Evolutionary conservation across 2,329 filamentous ascomycete species (phyloP).

Genomic region (Fusarium graminum): DNA sequence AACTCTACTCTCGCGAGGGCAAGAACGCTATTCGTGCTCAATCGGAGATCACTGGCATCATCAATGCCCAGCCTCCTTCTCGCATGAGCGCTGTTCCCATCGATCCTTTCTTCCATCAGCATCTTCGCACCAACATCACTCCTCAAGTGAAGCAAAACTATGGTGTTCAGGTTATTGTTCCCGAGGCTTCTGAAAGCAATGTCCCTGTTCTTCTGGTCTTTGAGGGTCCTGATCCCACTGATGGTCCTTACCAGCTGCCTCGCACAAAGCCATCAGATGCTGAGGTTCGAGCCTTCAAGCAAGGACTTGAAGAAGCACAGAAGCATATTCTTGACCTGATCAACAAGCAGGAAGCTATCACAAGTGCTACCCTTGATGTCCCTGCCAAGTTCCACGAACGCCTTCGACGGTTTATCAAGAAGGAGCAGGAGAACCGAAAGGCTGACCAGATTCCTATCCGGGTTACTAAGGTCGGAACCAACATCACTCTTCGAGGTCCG

Average conservation of each 20-base stretch:
- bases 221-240: constrained; percentile 70
- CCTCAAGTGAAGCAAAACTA: constrained; percentile 74
- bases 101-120: constrained; percentile 83
- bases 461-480: constrained; percentile 69
- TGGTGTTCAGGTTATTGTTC: constrained; percentile 80
- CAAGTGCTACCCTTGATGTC: constrained; percentile 66
- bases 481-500: constrained; percentile 82
- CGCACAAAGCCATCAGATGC: constrained; percentile 64
- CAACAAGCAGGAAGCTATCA: constrained; percentile 69
- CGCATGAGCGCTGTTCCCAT: constrained; percentile 76
- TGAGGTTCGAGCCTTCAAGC: constrained; percentile 67
- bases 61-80: constrained; percentile 79
- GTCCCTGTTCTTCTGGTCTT: constrained; percentile 79
- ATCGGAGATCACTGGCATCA: constrained; percentile 79
- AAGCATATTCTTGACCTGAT: constrained; percentile 70
- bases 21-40: constrained; percentile 85
- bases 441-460: constrained; percentile 71
- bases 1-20: constrained; percentile 87
- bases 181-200: constrained; percentile 70
- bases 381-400: constrained; percentile 74
- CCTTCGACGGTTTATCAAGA: constrained; percentile 73
- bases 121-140: constrained; percentile 74
- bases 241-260: constrained; percentile 66
- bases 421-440: constrained; percentile 70
- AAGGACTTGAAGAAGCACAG: constrained; percentile 67